Evolutionary conservation across 768 basidiomycete species (phyloP).

Genomic region (Termitomyces sp.): DNA sequence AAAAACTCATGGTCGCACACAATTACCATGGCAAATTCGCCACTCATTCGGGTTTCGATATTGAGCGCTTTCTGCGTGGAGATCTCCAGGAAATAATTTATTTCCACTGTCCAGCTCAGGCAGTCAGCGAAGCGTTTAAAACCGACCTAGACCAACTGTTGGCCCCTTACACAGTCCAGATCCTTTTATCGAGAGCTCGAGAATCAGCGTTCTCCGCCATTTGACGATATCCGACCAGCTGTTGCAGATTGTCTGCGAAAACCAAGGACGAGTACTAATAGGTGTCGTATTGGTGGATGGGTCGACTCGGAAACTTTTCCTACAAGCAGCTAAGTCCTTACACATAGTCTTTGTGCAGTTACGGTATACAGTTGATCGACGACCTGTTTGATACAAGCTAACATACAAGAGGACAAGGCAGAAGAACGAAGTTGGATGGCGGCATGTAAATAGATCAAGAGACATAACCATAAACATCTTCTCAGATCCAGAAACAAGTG

Average conservation of each 20-base stretch:
- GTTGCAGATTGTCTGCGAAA: not conserved
- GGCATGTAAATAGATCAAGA: conserved; percentile 1
- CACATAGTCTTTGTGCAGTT: conserved; percentile 1
- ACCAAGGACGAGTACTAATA: not conserved
- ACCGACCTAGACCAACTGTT: conserved; percentile 3
- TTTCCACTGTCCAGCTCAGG: conserved; percentile 1
- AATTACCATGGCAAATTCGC: conserved; percentile 6
- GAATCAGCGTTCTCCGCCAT: not conserved
- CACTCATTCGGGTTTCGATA: conserved; percentile 7
- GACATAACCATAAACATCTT: conserved; percentile 1
- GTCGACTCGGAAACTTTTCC: not conserved
- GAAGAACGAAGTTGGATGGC: conserved; percentile 8
- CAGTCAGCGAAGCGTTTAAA: conserved; percentile 3
- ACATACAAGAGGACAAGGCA: not conserved
- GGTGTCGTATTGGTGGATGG: not conserved
- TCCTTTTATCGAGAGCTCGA: conserved; percentile 1
- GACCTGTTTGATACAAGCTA: conserved; percentile 9
- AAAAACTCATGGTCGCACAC: conserved; percentile 4
- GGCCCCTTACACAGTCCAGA: conserved; percentile 3
- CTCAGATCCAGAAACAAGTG: not conserved
- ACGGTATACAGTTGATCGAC: conserved; percentile 4
- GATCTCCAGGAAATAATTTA: conserved; percentile 4
- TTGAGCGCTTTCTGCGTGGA: not conserved
- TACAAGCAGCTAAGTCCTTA: not conserved
- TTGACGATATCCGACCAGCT: not conserved